phyloP scores from a whole-genome alignment of 345 rosid genomes.

The Hirschfeldia incana region DNA sequence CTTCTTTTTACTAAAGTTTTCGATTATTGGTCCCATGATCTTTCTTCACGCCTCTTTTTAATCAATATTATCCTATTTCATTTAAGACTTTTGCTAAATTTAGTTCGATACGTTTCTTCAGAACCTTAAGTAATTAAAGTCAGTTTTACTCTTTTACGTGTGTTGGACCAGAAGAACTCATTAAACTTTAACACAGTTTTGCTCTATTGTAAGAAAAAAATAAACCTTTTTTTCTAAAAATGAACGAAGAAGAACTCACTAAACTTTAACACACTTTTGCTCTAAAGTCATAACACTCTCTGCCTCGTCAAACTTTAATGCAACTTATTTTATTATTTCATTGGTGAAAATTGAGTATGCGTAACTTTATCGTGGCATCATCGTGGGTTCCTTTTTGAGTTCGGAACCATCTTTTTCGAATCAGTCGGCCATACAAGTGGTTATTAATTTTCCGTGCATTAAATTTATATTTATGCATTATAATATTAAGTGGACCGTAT shows the following conservation, averaged over 20 bases:
- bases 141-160: not conserved
- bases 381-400: constrained; percentile 37
- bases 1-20: constrained; percentile 15
- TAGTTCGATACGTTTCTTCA: not conserved
- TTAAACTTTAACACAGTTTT: too few relatives aligned
- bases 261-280: constrained; percentile 20
- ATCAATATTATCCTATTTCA: not conserved
- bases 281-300: constrained; percentile 25
- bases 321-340: constrained; percentile 20
- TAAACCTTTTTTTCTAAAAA: not conserved
- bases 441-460: constrained; percentile 8
- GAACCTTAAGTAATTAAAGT: not conserved
- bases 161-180: constrained; percentile 6
- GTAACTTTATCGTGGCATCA: constrained; percentile 36
- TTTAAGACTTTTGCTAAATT: not conserved
- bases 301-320: constrained; percentile 23
- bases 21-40: constrained; percentile 23
- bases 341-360: constrained; percentile 14
- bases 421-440: constrained; percentile 31
- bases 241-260: constrained; percentile 8
- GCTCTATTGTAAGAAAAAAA: not conserved
- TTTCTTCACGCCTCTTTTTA: not conserved
- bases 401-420: constrained; percentile 31
- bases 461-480: constrained; percentile 12
- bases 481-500: constrained; percentile 22